Evolutionary conservation across 2,329 filamentous ascomycete species (phyloP).

Genomic region (Lojkania enalia): DNA sequence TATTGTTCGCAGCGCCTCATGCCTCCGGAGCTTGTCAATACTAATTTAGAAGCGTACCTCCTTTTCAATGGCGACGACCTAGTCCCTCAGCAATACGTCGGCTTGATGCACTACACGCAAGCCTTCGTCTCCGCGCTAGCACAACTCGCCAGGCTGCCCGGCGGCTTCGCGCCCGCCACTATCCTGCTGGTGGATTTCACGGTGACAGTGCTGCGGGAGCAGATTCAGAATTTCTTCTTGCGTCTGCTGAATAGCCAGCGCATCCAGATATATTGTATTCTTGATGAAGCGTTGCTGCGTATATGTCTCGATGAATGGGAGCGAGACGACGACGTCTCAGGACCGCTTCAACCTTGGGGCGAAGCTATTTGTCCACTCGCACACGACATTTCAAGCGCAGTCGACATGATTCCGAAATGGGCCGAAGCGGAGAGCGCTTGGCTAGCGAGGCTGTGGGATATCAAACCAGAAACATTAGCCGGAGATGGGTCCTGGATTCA

Average conservation of each 20-base stretch:
- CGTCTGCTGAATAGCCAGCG: slow-evolving; percentile 9
- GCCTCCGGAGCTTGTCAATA: no score
- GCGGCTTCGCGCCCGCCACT: background rate
- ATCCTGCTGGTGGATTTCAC: slow-evolving; percentile 7
- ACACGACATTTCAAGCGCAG: background rate
- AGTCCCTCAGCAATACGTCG: background rate
- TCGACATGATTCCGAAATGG: background rate
- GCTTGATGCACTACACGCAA: background rate
- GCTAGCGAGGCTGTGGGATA: background rate
- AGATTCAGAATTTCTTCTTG: background rate
- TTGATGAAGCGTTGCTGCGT: slow-evolving; percentile 3
- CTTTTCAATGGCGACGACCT: no score
- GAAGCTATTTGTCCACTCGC: background rate
- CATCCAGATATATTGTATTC: background rate
- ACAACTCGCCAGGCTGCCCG: background rate
- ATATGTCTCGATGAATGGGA: slow-evolving; percentile 8
- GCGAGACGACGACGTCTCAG: background rate
- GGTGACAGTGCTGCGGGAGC: background rate
- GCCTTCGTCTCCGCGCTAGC: background rate
- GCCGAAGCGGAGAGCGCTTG: background rate
- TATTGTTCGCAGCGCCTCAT: no score
- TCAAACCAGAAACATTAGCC: background rate
- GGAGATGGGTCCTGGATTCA: background rate
- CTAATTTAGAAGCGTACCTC: no score
- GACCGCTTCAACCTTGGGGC: background rate